These are phyloP conservation scores for Saturnispora halmiae DNA, from an alignment of 805 yeast species.

Conservation along the genomic window DNA sequence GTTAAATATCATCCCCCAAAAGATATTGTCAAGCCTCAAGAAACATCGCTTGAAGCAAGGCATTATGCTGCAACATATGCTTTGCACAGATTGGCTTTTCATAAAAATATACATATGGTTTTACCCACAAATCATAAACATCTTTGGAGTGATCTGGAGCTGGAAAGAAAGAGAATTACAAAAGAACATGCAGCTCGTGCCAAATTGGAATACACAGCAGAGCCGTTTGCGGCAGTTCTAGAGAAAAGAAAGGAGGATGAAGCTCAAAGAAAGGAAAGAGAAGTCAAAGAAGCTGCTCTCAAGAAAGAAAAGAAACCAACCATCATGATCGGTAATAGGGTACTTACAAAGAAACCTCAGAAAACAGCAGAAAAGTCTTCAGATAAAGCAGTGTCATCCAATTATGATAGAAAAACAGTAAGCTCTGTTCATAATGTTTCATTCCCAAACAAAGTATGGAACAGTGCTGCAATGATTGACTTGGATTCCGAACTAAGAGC, in stretches of 20 bases:
- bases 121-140: slow-evolving; percentile 75
- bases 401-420: slow-evolving; percentile 6
- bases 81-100: slow-evolving; percentile 66
- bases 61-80: slow-evolving; percentile 88
- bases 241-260: slow-evolving; percentile 43
- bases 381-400: background rate
- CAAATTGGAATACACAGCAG: slow-evolving; percentile 46
- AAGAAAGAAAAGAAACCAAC: slow-evolving; percentile 43
- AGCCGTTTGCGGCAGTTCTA: slow-evolving; percentile 68
- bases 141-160: slow-evolving; percentile 69
- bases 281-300: slow-evolving; percentile 38
- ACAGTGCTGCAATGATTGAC: slow-evolving; percentile 56
- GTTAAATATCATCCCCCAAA: slow-evolving; percentile 46
- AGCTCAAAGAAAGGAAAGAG: slow-evolving; percentile 37
- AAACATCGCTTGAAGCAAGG: slow-evolving; percentile 81
- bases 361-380: background rate
- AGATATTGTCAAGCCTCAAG: slow-evolving; percentile 52
- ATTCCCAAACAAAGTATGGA: slow-evolving; percentile 59
- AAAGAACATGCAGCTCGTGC: slow-evolving; percentile 41
- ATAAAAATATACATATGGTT: slow-evolving; percentile 78
- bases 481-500: slow-evolving; percentile 56
- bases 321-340: slow-evolving; percentile 27
- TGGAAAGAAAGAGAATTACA: slow-evolving; percentile 41
- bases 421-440: slow-evolving; percentile 12
- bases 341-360: slow-evolving; percentile 1